Percentiles rank a stretch among this genome's conserved stretches.
Conservation (phyloP, 2,329 filamentous ascomycete genomes). For the Aspergillus pseudoviridinutans region DNA sequence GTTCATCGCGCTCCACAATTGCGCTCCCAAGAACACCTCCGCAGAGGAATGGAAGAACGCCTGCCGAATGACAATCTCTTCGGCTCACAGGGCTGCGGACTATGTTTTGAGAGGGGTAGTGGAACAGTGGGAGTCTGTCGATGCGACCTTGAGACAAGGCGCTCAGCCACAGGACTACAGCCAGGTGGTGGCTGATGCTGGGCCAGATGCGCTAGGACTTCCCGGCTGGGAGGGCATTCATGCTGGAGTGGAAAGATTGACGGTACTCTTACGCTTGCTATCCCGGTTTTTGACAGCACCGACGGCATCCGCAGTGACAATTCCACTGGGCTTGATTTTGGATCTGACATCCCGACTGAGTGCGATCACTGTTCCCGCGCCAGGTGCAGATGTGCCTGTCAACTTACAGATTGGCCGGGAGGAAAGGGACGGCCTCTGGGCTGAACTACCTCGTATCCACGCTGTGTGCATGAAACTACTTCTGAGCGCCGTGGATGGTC, state of each 20-base stretch:
- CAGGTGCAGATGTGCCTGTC: constrained; percentile 51
- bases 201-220: constrained; percentile 48
- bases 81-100: constrained; percentile 68
- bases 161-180: constrained; percentile 35
- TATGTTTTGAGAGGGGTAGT: constrained; percentile 72
- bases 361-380: constrained; percentile 55
- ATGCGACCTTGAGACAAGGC: constrained; percentile 36
- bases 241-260: constrained; percentile 66
- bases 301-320: constrained; percentile 61
- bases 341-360: constrained; percentile 69
- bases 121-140: constrained; percentile 74
- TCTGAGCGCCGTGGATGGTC: constrained; percentile 52
- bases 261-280: constrained; percentile 63
- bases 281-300: constrained; percentile 59
- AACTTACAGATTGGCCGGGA: constrained; percentile 73
- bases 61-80: constrained; percentile 58
- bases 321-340: constrained; percentile 64
- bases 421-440: constrained; percentile 76
- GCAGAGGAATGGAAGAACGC: constrained; percentile 74
- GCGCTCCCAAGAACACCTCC: constrained; percentile 73
- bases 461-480: constrained; percentile 64
- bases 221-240: constrained; percentile 70
- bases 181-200: constrained; percentile 34
- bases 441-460: constrained; percentile 70
- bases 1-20: constrained; percentile 69